Evolutionary conservation across 768 basidiomycete species (phyloP).

Genomic region (Filobasidium wieringae): DNA sequence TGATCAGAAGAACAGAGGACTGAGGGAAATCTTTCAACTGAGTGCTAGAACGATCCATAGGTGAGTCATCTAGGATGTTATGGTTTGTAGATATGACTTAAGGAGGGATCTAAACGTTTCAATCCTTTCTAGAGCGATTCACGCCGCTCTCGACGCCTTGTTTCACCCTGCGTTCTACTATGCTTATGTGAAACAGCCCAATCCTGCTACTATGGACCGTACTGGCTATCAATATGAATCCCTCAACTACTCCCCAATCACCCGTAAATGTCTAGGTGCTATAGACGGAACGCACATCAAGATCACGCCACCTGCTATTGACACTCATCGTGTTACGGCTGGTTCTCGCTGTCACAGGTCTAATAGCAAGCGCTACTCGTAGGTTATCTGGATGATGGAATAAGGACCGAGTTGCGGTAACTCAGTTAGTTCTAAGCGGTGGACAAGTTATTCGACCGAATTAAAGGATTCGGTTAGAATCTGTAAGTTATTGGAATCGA

Average conservation of each 20-base stretch:
- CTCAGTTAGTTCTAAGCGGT: too few species aligned
- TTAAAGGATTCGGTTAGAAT: too few species aligned
- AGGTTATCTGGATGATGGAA: too few species aligned
- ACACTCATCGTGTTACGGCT: too few species aligned
- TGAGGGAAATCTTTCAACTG: not conserved
- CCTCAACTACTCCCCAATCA: not conserved
- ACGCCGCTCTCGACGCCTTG: slow-evolving; percentile 7
- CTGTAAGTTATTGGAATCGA: too few species aligned
- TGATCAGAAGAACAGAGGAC: not conserved
- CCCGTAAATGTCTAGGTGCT: not conserved
- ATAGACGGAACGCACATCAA: slow-evolving; percentile 8
- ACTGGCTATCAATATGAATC: not conserved
- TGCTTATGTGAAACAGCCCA: not conserved
- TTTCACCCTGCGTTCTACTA: slow-evolving; percentile 3
- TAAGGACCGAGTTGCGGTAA: too few species aligned
- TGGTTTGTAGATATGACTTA: not conserved
- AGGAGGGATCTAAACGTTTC: not conserved
- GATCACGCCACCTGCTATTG: not conserved
- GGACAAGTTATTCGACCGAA: too few species aligned
- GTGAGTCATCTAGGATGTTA: not conserved
- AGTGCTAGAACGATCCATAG: not conserved
- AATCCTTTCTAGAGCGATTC: not conserved
- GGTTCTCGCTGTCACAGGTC: too few species aligned
- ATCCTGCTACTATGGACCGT: not conserved
- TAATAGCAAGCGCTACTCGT: too few species aligned